Conservation (phyloP, 108 stramenopile genomes). For the Seminavis robusta region DNA sequence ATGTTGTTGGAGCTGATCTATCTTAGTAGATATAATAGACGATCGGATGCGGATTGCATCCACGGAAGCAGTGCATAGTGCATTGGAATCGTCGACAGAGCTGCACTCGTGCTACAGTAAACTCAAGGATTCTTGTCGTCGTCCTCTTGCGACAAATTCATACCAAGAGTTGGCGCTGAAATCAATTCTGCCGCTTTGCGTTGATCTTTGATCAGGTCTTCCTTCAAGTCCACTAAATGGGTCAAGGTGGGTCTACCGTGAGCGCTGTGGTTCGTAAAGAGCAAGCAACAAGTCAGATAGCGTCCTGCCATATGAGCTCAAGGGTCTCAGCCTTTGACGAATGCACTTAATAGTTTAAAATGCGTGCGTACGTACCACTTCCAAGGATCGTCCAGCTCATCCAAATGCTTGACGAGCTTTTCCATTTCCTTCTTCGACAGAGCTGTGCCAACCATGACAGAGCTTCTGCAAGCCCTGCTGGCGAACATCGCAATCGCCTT, state of each 20-base stretch:
- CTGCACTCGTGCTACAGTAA: too few relatives aligned
- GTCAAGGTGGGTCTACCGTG: slow-evolving; percentile 90
- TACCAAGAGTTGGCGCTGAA: slow-evolving; percentile 48
- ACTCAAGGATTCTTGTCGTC: too few relatives aligned
- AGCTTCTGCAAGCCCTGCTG: slow-evolving; percentile 85
- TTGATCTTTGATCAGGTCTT: slow-evolving; percentile 51
- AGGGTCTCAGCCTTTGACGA: not conserved
- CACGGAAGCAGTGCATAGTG: too few relatives aligned
- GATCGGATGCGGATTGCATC: too few relatives aligned
- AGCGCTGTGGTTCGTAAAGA: too few relatives aligned
- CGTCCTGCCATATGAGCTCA: not conserved
- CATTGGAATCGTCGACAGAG: too few relatives aligned
- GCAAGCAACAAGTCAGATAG: too few relatives aligned
- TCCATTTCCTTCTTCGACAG: slow-evolving; percentile 83
- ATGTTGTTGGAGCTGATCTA: too few relatives aligned
- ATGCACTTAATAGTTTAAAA: too few relatives aligned
- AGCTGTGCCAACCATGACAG: slow-evolving; percentile 95
- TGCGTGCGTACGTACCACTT: too few relatives aligned
- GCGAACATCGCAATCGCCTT: slow-evolving; percentile 98
- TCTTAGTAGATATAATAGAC: too few relatives aligned
- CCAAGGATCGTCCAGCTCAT: slow-evolving; percentile 90
- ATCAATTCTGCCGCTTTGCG: slow-evolving; percentile 25
- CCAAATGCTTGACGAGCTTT: slow-evolving; percentile 73
- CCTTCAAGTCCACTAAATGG: slow-evolving; percentile 67
- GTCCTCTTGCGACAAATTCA: too few relatives aligned